Base-by-base conservation (phyloP, 352 stramenopile species). In the Globisporangium lucens region DNA sequence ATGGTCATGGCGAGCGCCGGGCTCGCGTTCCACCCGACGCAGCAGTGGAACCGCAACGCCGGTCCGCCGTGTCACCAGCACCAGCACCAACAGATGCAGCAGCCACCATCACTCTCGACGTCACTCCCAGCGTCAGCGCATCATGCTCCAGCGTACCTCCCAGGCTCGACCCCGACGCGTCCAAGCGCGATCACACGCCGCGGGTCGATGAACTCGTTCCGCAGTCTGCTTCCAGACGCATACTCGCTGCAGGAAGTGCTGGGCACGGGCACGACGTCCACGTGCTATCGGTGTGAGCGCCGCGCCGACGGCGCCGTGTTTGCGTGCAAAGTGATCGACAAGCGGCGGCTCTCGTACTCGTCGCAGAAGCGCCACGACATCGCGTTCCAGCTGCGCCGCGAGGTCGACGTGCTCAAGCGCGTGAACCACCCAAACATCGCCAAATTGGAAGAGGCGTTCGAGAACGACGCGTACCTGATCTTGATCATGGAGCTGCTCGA, bases 241-340 rank as follows among this genome's bases (percentile, higher is more conserved):
- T 93, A 90, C 63, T 63, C 75, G 41, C 74, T 93, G 3, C 81
- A 89, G 56, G 84, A 87, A 38, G 71, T 89, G 20, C 75, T 85
- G 27, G 85, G 85, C 24, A 82, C 76, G 51, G 85, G 85, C 12
- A 93, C 82, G 24, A 93, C 85, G 9, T 91, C 82, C 15, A 91
- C 77, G 43, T 91, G 82, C 67, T 91, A 90, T 71, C 78, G 81
- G 12, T 90, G 79, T 57, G 67, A 73, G 49, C 81, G 83, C 4
- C 68, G 33, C 38, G 80, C 62, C 0, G 83, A 91, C 69, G 75
- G 73, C 30, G 67, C 65, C 8, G 66, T 73, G 55, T 91, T 91
- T 65, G 85, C 85, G 17, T 93, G 85, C 67, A 93, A 93, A 61
- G 83, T 93, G 59, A 90, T 93, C 62, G 83, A 93, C 73, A 93